Base-by-base conservation (phyloP, 2,329 filamentous ascomycete species). In the Colletotrichum ledebouriae region DNA sequence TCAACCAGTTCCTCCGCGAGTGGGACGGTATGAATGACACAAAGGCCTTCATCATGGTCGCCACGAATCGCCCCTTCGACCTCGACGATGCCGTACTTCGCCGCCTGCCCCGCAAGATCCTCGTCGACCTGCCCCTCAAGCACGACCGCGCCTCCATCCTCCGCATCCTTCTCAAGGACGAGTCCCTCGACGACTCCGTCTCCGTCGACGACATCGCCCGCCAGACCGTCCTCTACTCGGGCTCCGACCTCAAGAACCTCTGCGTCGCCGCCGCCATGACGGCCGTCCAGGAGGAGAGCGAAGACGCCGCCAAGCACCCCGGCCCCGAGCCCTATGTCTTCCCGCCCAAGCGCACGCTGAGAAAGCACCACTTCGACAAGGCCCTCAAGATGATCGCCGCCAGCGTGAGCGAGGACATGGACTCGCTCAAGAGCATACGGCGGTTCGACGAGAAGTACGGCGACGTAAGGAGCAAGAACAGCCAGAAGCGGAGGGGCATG, bases 381-480 rank as follows among this genome's bases (percentile, higher is more conserved):
- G 96, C 94, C 2, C 84, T 97, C 74, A 87, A 89, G 74, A 94
- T 98, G 79, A 97, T 99, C 73, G 93, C 91, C 63, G 94, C 96
- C 0, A 97, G 93, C 74, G 94, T 98, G 72, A 94, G 89, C 73
- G 95, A 98, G 78, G 94, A 99, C 75, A 98, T 98, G 95, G 85
- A 89, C 56, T 93, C 89, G 37, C 83, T 99, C 70, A 88, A 89
- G 72, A 92, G 93, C 12, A 97, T 99, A 74, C 88, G 93, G 73
- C 97, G 97, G 80, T 99, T 98, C 76, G 96, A 99, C 76, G 93
- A 97, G 80, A 92, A 95, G 78, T 99, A 94, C 77, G 95, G 96
- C 29, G 94, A 97, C 76, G 87, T 91, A 41, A 91, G 89, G 75
- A 42, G 42, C 22, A 61, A 52, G 57, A 69, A 63, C 25, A 87